Conservation (phyloP, 345 rosid species). For the Lumnitzera littorea region DNA sequence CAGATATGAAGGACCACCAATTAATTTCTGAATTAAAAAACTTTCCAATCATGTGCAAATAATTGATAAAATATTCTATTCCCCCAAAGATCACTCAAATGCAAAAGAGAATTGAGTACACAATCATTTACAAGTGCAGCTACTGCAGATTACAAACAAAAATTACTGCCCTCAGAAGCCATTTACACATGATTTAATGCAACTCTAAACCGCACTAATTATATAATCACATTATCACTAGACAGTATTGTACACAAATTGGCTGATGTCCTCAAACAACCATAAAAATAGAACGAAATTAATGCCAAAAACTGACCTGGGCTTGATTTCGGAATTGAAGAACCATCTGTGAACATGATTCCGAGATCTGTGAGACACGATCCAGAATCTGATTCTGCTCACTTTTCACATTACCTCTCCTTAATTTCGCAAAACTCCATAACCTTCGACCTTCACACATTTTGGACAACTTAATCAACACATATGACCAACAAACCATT, state of each 20-base stretch:
- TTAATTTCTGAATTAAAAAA: conserved; percentile 1
- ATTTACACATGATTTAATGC: neutral
- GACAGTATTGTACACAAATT: neutral
- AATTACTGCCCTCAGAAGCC: conserved; percentile 1
- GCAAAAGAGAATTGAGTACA: neutral
- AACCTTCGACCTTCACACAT: conserved; percentile 36
- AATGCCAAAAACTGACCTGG: conserved; percentile 34
- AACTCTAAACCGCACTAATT: neutral
- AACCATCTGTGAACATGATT: conserved; percentile 68
- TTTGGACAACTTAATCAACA: neutral
- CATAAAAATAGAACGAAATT: neutral
- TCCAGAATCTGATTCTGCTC: conserved; percentile 37
- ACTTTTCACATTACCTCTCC: conserved; percentile 40
- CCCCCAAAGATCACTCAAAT: conserved; percentile 6
- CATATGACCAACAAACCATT: no score
- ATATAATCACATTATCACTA: no score
- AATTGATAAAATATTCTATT: conserved; percentile 11
- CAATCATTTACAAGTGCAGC: neutral
- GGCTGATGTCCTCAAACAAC: neutral
- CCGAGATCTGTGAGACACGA: conserved; percentile 52
- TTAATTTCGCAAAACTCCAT: conserved; percentile 49
- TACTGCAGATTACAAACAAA: neutral
- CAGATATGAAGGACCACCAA: conserved; percentile 4
- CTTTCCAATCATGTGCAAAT: conserved; percentile 11
- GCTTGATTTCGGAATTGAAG: conserved; percentile 56